Evolutionary conservation across 768 basidiomycete species (phyloP).

Genomic region (Tricholoma flavovirens): DNA sequence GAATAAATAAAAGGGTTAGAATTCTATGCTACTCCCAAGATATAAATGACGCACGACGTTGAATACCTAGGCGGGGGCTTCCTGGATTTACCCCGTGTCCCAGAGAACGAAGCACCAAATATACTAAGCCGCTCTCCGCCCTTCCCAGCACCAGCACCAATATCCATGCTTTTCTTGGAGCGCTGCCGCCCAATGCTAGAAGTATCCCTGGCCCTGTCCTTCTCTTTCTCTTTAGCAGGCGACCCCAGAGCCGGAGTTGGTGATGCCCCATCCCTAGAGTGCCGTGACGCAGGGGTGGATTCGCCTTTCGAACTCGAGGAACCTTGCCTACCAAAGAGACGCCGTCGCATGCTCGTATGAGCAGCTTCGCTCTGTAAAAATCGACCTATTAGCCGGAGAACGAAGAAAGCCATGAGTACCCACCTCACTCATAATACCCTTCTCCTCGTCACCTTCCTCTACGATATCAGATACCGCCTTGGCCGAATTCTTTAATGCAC

Average conservation of each 20-base stretch:
- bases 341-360: conserved; percentile 40
- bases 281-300: conserved; percentile 15
- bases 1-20: neutral
- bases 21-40: neutral
- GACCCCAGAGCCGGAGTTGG: neutral
- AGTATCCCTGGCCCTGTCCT: conserved; percentile 26
- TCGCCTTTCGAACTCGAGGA: conserved; percentile 25
- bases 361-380: conserved; percentile 45
- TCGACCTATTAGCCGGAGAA: neutral
- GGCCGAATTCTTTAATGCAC: conserved; percentile 41
- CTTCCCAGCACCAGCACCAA: conserved; percentile 30
- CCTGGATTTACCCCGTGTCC: conserved; percentile 57
- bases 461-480: conserved; percentile 29
- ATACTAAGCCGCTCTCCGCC: conserved; percentile 67
- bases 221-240: conserved; percentile 18
- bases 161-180: conserved; percentile 47
- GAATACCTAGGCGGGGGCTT: conserved; percentile 80
- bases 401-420: conserved; percentile 16
- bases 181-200: conserved; percentile 33
- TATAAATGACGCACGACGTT: conserved; percentile 38
- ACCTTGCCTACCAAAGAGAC: conserved; percentile 58
- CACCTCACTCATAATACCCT: conserved; percentile 63
- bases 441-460: conserved; percentile 46
- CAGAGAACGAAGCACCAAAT: conserved; percentile 64
- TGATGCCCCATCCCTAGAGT: conserved; percentile 17